phyloP scores from a whole-genome alignment of 2,329 filamentous ascomycete species.

The Ophiocordyceps sinensis region DNA sequence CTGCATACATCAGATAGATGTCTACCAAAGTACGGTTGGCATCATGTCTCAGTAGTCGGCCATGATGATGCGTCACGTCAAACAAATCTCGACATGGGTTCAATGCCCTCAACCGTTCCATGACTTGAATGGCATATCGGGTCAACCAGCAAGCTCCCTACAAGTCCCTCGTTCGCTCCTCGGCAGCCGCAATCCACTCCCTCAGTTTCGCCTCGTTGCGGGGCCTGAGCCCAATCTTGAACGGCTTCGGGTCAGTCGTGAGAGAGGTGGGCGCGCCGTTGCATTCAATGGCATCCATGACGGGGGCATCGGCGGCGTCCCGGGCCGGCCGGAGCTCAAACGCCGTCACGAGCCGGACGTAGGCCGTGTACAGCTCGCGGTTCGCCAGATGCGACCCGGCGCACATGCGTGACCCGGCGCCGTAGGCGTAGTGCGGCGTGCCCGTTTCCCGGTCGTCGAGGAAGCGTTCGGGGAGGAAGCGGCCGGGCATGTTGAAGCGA shows the following conservation, averaged over 20 bases:
- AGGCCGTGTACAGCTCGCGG: constrained; percentile 46
- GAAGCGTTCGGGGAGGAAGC: constrained; percentile 59
- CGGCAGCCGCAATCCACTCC: constrained; percentile 37
- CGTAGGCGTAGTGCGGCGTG: constrained; percentile 48
- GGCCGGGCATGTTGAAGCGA: constrained; percentile 49
- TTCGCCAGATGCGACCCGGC: constrained; percentile 49
- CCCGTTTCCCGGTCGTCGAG: constrained; percentile 39
- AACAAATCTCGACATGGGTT: no score
- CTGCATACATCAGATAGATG: no score
- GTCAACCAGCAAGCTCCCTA: no score
- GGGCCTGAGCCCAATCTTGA: constrained; percentile 41
- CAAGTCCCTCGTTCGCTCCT: constrained; percentile 32
- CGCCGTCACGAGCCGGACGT: constrained; percentile 41
- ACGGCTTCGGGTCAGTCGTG: constrained; percentile 47
- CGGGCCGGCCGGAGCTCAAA: constrained; percentile 38
- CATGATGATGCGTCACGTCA: no score
- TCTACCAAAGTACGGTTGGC: no score
- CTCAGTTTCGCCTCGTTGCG: constrained; percentile 29
- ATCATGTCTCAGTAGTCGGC: no score
- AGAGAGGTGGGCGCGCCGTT: constrained; percentile 41
- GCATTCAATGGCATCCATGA: constrained; percentile 42
- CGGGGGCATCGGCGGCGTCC: constrained; percentile 30
- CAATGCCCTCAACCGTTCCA: no score
- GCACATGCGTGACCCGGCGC: constrained; percentile 49
- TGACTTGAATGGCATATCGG: no score